Conservation (phyloP, 1,139 yeast species). For the Saccharomyces hybrid region DNA sequence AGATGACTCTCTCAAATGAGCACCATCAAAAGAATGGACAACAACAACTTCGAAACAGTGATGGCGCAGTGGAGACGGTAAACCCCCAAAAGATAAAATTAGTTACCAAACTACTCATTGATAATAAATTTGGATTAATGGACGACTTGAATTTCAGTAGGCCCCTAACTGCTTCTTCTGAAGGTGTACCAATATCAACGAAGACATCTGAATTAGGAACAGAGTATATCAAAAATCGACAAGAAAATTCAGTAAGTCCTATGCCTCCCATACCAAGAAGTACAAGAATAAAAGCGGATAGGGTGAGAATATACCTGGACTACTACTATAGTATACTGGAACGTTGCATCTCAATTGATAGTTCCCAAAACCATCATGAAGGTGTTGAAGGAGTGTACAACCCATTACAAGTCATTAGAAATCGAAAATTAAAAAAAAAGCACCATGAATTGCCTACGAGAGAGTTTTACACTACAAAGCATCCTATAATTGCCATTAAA, state of each 20-base stretch:
- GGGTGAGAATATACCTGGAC: slow-evolving; percentile 28
- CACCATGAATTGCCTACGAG: slow-evolving; percentile 32
- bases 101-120: slow-evolving; percentile 24
- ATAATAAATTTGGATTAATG: slow-evolving; percentile 26
- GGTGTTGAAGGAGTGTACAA: slow-evolving; percentile 65
- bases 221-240: background rate
- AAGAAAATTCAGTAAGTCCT: slow-evolving; percentile 1
- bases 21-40: background rate
- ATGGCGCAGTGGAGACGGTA: background rate
- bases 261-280: slow-evolving; percentile 14
- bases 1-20: background rate
- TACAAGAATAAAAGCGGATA: slow-evolving; percentile 28
- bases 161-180: slow-evolving; percentile 4
- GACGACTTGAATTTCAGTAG: slow-evolving; percentile 26
- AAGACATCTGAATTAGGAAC: background rate
- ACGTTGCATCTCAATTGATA: slow-evolving; percentile 15
- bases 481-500: slow-evolving; percentile 27
- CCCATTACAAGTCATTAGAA: slow-evolving; percentile 73
- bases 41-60: background rate
- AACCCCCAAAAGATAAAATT: slow-evolving; percentile 18
- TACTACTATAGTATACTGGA: slow-evolving; percentile 28
- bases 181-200: slow-evolving; percentile 1
- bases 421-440: slow-evolving; percentile 49
- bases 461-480: slow-evolving; percentile 21
- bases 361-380: slow-evolving; percentile 15